Evolutionary conservation across 306 rosid species (phyloP).

Genomic region (Phaseolus lunatus): DNA sequence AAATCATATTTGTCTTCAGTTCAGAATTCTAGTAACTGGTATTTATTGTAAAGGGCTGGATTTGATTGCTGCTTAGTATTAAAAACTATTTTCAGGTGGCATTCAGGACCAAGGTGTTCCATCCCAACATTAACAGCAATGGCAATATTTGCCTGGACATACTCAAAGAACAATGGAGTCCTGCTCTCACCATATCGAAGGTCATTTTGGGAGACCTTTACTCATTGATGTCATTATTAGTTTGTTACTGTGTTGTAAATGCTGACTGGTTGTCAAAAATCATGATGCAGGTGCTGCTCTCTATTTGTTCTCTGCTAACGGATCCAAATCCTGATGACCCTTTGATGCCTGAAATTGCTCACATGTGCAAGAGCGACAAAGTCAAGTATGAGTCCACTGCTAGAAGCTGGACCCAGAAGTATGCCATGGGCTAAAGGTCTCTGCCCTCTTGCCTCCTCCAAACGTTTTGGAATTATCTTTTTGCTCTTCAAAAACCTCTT

Average conservation of each 20-base stretch:
- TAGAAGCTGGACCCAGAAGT: constrained; percentile 93
- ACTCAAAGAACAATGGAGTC: constrained; percentile 98
- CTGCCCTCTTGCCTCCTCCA: constrained; percentile 17
- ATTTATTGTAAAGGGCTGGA: neutral
- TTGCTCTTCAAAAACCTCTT: constrained; percentile 26
- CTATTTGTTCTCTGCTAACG: constrained; percentile 83
- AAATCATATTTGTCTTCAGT: neutral
- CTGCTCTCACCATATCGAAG: constrained; percentile 96
- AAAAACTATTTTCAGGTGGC: constrained; percentile 69
- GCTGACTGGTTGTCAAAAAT: constrained; percentile 27
- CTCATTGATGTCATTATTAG: constrained; percentile 5
- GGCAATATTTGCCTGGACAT: constrained; percentile 93
- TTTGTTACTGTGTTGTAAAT: constrained; percentile 19
- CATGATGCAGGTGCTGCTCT: constrained; percentile 74
- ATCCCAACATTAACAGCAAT: constrained; percentile 88
- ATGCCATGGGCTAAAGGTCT: constrained; percentile 71
- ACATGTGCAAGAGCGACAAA: constrained; percentile 83
- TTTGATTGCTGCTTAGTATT: constrained; percentile 18
- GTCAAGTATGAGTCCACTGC: constrained; percentile 80
- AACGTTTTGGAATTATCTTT: constrained; percentile 37
- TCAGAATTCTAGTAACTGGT: neutral
- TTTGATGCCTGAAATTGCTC: constrained; percentile 93
- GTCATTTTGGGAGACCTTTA: constrained; percentile 46
- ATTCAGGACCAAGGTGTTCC: constrained; percentile 90
- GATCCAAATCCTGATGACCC: constrained; percentile 98